phyloP scores from a whole-genome alignment of 2,329 filamentous ascomycete species.

The Pestalotiopsis sp. region DNA sequence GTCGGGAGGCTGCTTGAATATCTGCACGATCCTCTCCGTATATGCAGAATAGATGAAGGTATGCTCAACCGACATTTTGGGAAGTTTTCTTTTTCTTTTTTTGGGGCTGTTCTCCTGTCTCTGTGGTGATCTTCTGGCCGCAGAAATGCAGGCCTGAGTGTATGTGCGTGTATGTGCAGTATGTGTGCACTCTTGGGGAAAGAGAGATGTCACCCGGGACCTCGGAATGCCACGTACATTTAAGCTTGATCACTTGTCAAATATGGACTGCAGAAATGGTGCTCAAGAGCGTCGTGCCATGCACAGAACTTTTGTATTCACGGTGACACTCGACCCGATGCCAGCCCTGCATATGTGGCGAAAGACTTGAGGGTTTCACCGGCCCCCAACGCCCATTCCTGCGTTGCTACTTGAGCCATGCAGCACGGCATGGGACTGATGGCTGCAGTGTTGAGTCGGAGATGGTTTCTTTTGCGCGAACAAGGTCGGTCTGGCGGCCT shows the following conservation, averaged over 20 bases:
- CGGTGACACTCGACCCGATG: background rate
- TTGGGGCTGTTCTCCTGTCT: background rate
- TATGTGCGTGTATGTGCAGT: too few relatives aligned
- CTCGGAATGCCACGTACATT: background rate
- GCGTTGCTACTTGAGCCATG: background rate
- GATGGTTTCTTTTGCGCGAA: background rate
- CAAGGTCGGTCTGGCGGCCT: background rate
- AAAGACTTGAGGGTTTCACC: background rate
- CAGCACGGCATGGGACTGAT: background rate
- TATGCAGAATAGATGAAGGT: background rate
- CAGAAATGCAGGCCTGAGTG: background rate
- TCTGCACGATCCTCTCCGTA: background rate
- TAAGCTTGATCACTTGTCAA: background rate
- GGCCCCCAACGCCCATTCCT: background rate
- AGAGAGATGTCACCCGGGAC: background rate
- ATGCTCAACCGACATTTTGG: background rate
- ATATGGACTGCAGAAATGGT: background rate
- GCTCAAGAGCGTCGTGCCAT: background rate
- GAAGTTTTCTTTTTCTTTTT: background rate
- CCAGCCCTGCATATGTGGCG: background rate
- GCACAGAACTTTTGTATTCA: background rate
- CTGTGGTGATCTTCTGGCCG: background rate
- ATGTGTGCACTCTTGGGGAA: background rate
- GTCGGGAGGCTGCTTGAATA: slow-evolving; percentile 7
- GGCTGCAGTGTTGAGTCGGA: background rate